Percentiles rank a stretch among this genome's conserved stretches.
Conservation (phyloP, 805 yeast genomes). For the Schizosaccharomyces octosporus region DNA sequence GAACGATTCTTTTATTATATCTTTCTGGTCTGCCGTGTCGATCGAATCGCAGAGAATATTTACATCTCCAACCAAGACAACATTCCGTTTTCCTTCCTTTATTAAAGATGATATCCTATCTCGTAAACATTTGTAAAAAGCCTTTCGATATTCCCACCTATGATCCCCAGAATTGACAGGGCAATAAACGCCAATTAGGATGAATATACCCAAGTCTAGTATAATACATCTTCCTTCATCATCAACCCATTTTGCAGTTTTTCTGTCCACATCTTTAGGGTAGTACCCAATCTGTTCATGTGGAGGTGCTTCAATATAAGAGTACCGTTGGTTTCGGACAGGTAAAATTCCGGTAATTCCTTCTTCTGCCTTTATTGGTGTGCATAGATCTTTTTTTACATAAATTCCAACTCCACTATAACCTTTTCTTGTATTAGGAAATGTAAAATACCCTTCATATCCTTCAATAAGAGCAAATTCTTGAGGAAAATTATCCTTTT, state of each 20-base stretch:
- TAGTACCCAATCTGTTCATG: background rate
- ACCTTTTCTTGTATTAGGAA: conserved; percentile 49
- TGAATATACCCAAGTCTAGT: conserved; percentile 30
- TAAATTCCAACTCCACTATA: conserved; percentile 84
- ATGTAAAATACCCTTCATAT: conserved; percentile 39
- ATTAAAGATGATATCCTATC: conserved; percentile 33
- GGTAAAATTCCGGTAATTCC: conserved; percentile 50
- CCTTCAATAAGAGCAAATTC: conserved; percentile 28
- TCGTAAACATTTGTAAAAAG: conserved; percentile 35
- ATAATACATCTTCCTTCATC: conserved; percentile 65
- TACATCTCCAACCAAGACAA: conserved; percentile 69
- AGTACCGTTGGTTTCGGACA: background rate
- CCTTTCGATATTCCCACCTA: conserved; percentile 28
- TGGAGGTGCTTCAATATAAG: background rate
- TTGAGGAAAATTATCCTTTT: conserved; percentile 23
- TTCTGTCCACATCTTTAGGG: background rate
- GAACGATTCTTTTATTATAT: conserved; percentile 17
- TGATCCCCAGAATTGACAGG: conserved; percentile 65
- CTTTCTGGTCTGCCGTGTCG: conserved; percentile 54
- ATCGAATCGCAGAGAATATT: conserved; percentile 59
- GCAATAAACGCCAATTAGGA: conserved; percentile 42
- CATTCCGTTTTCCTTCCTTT: conserved; percentile 32
- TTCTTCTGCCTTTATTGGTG: conserved; percentile 42
- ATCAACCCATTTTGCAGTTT: conserved; percentile 25
- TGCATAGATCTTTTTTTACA: conserved; percentile 23